Evolutionary conservation across 441 rosid genomes (phyloP), one percentile per base, ranked within the genome.

Genomic region (Pelargonium citronellum): DNA sequence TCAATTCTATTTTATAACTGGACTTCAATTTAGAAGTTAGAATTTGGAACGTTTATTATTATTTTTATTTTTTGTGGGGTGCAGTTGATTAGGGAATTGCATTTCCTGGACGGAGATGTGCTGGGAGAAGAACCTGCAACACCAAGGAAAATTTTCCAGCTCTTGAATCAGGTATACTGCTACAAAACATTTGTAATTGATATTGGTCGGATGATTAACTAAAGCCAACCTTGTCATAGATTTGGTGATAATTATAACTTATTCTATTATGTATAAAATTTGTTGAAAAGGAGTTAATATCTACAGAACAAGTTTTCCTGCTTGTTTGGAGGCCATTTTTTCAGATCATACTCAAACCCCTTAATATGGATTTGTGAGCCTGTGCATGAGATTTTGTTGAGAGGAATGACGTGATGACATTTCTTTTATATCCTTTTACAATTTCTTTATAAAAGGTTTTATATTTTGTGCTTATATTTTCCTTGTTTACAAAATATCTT

Each of bases 121-220:
- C 91, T 95, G 78, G 99, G 92, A 63, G 94, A 92, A 53, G 79
- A 81, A 64, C 77, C 89, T 53, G 84, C 91, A 13, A 83, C 96
- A 9, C 94, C 97, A 7, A 87, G 88, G 83, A 90, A 75, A 80
- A 84, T 88, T 68, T 89, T 92, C 65, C 98, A 92, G 91, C 91
- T 90, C 74, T 73, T 95, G 74, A 90, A 78, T 74, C 97, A 95
- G 97, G 99, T 83, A 73, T 57, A 2, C 53, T 66, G 57, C 57
- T 60, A 71, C 49, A 44, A 60, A 71, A 44, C 9, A 20, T 49
- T 15, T 16, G 22, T 73, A 11, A 13, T 62, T 47, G 44, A 41
- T 41, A 41, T 41, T 41, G 11, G 44, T 0, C 39, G 30, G 15
- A 22, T 61, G 7, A 24, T 22, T 10, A 22, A 7, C 37, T 13